Evolutionary conservation across 2,329 filamentous ascomycete species (phyloP).

Genomic region (Penicillium hesseltinei): DNA sequence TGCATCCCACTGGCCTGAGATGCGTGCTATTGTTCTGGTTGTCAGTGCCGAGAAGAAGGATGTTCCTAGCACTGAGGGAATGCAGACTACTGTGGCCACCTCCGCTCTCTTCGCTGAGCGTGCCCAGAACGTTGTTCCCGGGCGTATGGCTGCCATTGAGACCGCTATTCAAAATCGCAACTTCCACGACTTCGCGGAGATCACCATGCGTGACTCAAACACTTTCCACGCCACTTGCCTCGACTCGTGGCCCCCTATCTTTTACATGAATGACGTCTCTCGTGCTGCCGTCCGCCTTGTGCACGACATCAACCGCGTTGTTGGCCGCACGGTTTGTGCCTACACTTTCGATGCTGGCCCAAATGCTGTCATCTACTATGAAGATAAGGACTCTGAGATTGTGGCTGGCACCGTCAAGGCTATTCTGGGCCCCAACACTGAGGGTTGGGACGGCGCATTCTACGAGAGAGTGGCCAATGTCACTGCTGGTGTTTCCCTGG

Average conservation of each 20-base stretch:
- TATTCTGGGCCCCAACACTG: constrained; percentile 63
- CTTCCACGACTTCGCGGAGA: constrained; percentile 80
- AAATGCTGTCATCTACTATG: constrained; percentile 95
- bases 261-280: constrained; percentile 96
- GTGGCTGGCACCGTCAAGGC: constrained; percentile 78
- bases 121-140: constrained; percentile 72
- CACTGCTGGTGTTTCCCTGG: constrained; percentile 55
- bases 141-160: constrained; percentile 81
- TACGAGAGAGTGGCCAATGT: constrained; percentile 52
- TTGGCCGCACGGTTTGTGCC: constrained; percentile 77
- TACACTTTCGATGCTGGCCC: constrained; percentile 98
- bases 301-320: constrained; percentile 79
- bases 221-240: constrained; percentile 93
- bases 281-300: constrained; percentile 83
- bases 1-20: constrained; percentile 88
- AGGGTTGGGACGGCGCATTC: constrained; percentile 59
- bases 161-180: constrained; percentile 73
- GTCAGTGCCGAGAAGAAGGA: constrained; percentile 94
- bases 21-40: constrained; percentile 89
- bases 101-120: constrained; percentile 82
- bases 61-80: constrained; percentile 85
- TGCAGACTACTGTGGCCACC: constrained; percentile 94
- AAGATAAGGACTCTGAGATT: constrained; percentile 69
- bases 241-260: constrained; percentile 95
- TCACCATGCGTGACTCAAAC: constrained; percentile 97